Conservation (phyloP, 805 yeast species). For the Sungouiozyma ichnusensis region DNA sequence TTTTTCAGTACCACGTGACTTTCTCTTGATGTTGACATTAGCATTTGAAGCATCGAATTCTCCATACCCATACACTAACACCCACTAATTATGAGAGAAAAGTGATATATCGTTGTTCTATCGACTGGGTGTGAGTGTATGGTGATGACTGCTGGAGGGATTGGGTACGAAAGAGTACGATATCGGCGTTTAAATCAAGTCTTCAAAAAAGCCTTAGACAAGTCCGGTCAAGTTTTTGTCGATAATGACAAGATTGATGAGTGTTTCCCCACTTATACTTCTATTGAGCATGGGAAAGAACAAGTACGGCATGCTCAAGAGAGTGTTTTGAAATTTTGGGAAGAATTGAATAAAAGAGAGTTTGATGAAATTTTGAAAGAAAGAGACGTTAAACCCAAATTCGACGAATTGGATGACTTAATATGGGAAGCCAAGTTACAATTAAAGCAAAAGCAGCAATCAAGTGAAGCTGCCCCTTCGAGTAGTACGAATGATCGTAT, state of each 20-base stretch:
- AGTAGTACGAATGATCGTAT: constrained; percentile 5
- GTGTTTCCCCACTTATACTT: constrained; percentile 46
- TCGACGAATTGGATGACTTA: constrained; percentile 32
- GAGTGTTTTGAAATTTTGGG: constrained; percentile 46
- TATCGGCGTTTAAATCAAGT: constrained; percentile 41
- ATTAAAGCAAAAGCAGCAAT: constrained; percentile 5
- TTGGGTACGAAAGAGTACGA: constrained; percentile 28
- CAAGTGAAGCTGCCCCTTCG: not conserved
- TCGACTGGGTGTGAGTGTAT: no score
- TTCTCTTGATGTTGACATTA: no score
- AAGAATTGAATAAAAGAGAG: constrained; percentile 38
- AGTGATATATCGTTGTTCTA: no score
- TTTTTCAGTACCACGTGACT: not conserved
- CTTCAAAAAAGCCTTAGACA: constrained; percentile 43
- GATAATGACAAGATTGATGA: constrained; percentile 39
- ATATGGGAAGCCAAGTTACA: constrained; percentile 27
- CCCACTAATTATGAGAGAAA: no score
- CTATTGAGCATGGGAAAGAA: constrained; percentile 24
- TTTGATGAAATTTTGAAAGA: constrained; percentile 46
- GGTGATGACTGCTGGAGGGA: not conserved
- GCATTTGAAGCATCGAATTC: no score
- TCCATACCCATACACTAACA: no score
- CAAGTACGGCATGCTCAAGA: constrained; percentile 40
- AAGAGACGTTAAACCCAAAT: constrained; percentile 28
- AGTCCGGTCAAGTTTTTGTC: constrained; percentile 38